Conservation (phyloP, 1,284 basidiomycete genomes). For the Neotropicomus parvogracilis region DNA sequence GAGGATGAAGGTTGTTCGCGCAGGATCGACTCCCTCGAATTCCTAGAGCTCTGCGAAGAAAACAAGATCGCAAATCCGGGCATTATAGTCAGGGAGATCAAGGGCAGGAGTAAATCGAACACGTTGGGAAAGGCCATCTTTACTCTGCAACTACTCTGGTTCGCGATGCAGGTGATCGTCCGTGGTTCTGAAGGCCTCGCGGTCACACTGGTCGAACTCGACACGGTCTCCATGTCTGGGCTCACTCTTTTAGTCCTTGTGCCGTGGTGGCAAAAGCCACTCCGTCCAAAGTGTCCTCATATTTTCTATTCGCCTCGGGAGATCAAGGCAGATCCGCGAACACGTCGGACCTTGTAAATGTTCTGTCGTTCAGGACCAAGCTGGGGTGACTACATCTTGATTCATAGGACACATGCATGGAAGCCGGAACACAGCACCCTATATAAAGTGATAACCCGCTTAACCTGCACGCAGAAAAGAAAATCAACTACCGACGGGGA, state of each 20-base stretch:
- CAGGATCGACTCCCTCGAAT: background rate
- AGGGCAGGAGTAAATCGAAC: background rate
- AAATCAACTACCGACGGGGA: background rate
- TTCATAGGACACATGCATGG: background rate
- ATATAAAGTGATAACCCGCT: background rate
- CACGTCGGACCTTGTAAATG: background rate
- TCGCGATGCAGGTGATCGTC: background rate
- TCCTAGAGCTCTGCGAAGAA: background rate
- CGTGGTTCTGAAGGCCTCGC: background rate
- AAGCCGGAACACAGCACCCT: background rate
- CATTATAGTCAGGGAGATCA: background rate
- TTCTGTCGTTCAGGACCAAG: no score
- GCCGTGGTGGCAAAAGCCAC: conserved; percentile 3
- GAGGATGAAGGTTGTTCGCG: background rate
- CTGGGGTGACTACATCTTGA: background rate
- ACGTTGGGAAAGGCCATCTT: background rate
- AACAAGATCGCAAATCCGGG: conserved; percentile 2
- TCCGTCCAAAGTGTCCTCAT: background rate
- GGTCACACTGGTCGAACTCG: background rate
- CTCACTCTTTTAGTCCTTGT: background rate
- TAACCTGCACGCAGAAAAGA: background rate
- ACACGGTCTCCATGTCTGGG: background rate
- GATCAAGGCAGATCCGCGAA: background rate
- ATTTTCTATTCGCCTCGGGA: background rate
- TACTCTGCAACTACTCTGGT: background rate